Base-by-base conservation (phyloP, 2,329 filamentous ascomycete species). In the Botryotinia narcissicola region DNA sequence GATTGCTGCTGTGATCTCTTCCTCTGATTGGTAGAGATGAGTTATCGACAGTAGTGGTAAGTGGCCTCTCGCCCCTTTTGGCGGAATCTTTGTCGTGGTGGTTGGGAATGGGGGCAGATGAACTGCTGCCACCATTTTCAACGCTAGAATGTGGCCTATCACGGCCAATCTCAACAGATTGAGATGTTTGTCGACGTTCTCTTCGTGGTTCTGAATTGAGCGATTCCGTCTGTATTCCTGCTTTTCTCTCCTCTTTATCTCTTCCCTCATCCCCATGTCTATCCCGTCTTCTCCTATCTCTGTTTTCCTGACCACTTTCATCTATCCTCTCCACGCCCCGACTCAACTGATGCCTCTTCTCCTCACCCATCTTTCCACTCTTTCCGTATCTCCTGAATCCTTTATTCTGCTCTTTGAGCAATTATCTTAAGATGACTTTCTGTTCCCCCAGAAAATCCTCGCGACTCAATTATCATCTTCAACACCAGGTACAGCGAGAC, bases 401-500 rank as follows among this genome's bases (percentile, higher is more conserved):
- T n/a, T 14, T 5, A 5, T 16, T n/a, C 25, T n/a, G 2, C 25
- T 51, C 12, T n/a, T n/a, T 14, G 25, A 51, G 14, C 14, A 51
- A 51, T n/a, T 3, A 12, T n/a, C 48, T n/a, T 16, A 14, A 51
- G n/a, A n/a, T n/a, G n/a, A n/a, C n/a, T n/a, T n/a, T n/a, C n/a
- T n/a, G n/a, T n/a, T n/a, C n/a, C n/a, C 25, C 48, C 12, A 16
- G 48, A 51, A 3, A 51, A 16, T 51, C 4, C 3, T n/a, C 12
- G 2, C 48, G 5, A n/a, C 25, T 16, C 14, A n/a, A n/a, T 16
- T 25, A 51, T 51, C 25, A 16, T 4, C 14, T n/a, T 7, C 0
- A n/a, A 5, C 3, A 5, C 48, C 25, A 16, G 10, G 5, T 14
- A 8, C 18, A 22, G 9, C 20, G 1, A 1, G 20, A 25, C 0